Conservation (phyloP, 2,329 filamentous ascomycete species). For the Penicillium sp. region DNA sequence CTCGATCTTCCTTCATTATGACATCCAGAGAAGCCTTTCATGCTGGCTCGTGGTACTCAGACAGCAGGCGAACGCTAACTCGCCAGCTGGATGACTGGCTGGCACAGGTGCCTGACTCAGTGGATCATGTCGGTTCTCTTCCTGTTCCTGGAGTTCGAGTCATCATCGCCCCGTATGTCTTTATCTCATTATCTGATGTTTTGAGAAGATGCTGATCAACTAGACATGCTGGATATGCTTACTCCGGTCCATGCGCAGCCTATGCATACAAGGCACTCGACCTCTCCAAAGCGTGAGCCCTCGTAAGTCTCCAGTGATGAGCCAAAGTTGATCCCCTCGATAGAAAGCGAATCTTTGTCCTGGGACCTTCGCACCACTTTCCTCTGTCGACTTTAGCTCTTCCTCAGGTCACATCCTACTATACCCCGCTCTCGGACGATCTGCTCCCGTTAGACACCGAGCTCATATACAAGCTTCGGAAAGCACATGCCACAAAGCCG, state of each 20-base stretch:
- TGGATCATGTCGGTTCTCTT: slow-evolving; percentile 58
- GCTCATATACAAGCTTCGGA: slow-evolving; percentile 37
- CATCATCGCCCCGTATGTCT: slow-evolving; percentile 82
- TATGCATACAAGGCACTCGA: slow-evolving; percentile 92
- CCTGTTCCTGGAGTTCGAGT: slow-evolving; percentile 71
- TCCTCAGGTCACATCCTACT: slow-evolving; percentile 57
- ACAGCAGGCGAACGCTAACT: slow-evolving; percentile 54
- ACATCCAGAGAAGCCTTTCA: slow-evolving; percentile 58
- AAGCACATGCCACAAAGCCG: slow-evolving; percentile 25
- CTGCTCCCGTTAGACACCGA: slow-evolving; percentile 43
- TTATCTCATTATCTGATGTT: neutral
- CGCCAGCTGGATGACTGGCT: slow-evolving; percentile 69
- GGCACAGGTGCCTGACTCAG: slow-evolving; percentile 58
- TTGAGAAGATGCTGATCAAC: slow-evolving; percentile 11
- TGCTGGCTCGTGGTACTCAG: slow-evolving; percentile 82
- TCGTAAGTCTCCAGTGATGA: neutral
- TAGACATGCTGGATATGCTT: slow-evolving; percentile 89
- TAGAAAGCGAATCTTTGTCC: slow-evolving; percentile 80
- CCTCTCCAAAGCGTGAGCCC: slow-evolving; percentile 61
- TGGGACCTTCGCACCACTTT: slow-evolving; percentile 87
- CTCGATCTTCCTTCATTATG: slow-evolving; percentile 26
- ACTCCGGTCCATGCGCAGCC: slow-evolving; percentile 85
- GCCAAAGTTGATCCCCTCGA: neutral
- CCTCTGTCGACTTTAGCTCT: slow-evolving; percentile 72
- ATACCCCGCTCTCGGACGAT: slow-evolving; percentile 40